A percentile compares a stretch with the other conserved stretches of the same genome.
These are phyloP conservation scores for Basidiobolus meristosporus DNA, from an alignment of 371 early-diverging fungal species.

Conservation along the genomic window DNA sequence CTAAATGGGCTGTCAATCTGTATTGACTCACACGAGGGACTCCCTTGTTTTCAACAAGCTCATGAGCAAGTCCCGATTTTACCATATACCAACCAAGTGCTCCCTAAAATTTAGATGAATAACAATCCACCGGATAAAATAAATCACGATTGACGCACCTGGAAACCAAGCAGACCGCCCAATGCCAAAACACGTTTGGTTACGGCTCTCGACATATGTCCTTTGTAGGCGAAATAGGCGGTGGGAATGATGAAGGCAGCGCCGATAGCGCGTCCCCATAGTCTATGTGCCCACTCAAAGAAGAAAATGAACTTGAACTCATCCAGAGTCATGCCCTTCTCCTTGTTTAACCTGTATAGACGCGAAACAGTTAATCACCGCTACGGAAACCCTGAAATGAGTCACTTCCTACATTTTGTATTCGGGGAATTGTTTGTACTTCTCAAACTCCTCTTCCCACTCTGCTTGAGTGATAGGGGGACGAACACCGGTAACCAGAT, in stretches of 20 bases:
- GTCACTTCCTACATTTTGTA: conserved; percentile 82
- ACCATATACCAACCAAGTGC: conserved; percentile 98
- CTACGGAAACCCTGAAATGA: too few relatives aligned
- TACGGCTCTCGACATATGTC: conserved; percentile 46
- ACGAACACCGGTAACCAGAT: conserved; percentile 79
- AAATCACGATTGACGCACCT: conserved; percentile 18
- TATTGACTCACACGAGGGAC: conserved; percentile 88
- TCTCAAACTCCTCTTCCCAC: conserved; percentile 87
- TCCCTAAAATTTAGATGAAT: conserved; percentile 24
- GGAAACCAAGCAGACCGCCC: conserved; percentile 63
- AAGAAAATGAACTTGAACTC: conserved; percentile 94
- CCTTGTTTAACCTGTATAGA: conserved; percentile 48
- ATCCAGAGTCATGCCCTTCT: conserved; percentile 48
- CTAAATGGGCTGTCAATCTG: conserved; percentile 82
- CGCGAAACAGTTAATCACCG: too few relatives aligned
- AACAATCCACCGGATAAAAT: not conserved
- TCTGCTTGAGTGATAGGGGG: conserved; percentile 72
- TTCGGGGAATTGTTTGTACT: conserved; percentile 94
- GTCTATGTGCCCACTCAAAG: conserved; percentile 93
- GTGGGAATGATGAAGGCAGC: conserved; percentile 70
- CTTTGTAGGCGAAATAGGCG: conserved; percentile 61
- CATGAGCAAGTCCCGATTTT: conserved; percentile 67
- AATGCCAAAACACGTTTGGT: conserved; percentile 51
- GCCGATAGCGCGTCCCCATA: conserved; percentile 87
- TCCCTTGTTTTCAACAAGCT: conserved; percentile 56